phyloP scores from a whole-genome alignment of 345 rosid species.

The Lumnitzera littorea region DNA sequence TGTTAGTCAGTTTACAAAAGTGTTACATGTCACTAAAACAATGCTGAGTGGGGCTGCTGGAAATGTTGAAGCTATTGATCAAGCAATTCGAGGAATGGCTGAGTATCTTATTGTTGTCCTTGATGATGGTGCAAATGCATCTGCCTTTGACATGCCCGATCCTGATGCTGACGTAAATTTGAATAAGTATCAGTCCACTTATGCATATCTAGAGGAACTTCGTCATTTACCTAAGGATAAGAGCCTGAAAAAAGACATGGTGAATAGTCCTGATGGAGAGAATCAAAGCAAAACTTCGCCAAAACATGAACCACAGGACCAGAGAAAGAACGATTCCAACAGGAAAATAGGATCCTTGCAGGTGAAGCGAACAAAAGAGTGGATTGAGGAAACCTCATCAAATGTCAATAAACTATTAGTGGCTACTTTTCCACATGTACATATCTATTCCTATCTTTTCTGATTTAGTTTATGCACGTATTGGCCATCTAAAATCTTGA shows the following conservation, averaged over 20 bases:
- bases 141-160: constrained; percentile 25
- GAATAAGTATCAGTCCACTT: constrained; percentile 30
- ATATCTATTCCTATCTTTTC: constrained; percentile 10
- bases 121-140: constrained; percentile 55
- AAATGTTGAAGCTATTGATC: constrained; percentile 70
- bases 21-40: constrained; percentile 60
- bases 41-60: constrained; percentile 96
- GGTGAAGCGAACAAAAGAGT: constrained; percentile 70
- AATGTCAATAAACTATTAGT: constrained; percentile 62
- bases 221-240: constrained; percentile 49
- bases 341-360: constrained; percentile 44
- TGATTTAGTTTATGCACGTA: constrained; percentile 1
- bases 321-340: constrained; percentile 13
- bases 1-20: constrained; percentile 79
- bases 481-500: neutral
- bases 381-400: constrained; percentile 63
- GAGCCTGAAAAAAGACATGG: constrained; percentile 21
- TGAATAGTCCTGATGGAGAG: constrained; percentile 26
- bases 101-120: constrained; percentile 92
- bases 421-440: constrained; percentile 77
- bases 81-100: constrained; percentile 75
- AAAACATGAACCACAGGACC: constrained; percentile 21
- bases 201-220: constrained; percentile 54
- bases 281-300: constrained; percentile 14
- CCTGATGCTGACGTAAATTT: constrained; percentile 17